Evolutionary conservation across 768 basidiomycete species (phyloP), one percentile per base, ranked within the genome.

Genomic region (Lactarius pseudohatsudake): DNA sequence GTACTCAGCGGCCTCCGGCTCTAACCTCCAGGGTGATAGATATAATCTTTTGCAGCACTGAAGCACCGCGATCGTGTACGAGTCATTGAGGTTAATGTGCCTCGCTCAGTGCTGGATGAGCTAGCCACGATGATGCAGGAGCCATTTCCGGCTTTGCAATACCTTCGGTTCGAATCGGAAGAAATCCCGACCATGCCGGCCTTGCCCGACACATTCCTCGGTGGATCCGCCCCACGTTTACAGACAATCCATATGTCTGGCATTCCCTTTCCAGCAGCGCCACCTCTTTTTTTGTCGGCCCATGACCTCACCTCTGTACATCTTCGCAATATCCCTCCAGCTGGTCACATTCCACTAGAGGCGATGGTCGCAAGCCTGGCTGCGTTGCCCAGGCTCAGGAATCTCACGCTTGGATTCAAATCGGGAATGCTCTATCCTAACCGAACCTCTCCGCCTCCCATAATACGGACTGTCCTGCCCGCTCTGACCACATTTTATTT

Each of bases 191-290:
- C 11, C 11, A 36, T 8, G 11, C 11, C 9, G 16, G 2, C 5
- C 38, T n/a, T 65, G 16, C 59, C 58, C 1, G 30, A 60, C 2
- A 7, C 40, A 6, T 65, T 60, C 40, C 20, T 65, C 2, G 38
- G 41, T 13, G 64, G 50, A 43, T 60, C 59, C 6, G 50, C 58
- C 2, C 53, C 64, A 8, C 2, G 5, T 59, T 53, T 65, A 11
- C 30, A n/a, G 10, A 2, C 2, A 2, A 22, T 65, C 22, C 0
- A 5, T 3, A n/a, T 59, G 4, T 7, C 8, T 1, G 36, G 50
- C 13, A 43, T 60, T 18, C 30, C 38, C 28, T 54, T 55, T 36
- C 64, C 58, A 1, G 58, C 50, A 18, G 30, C 58, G 10, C 57
- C 36, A 3, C 59, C 53, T 4, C n/a, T 60, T 13, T 30, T 60